These are phyloP conservation scores for Candida peoriensis DNA, from an alignment of 805 yeast species.

Conservation along the genomic window DNA sequence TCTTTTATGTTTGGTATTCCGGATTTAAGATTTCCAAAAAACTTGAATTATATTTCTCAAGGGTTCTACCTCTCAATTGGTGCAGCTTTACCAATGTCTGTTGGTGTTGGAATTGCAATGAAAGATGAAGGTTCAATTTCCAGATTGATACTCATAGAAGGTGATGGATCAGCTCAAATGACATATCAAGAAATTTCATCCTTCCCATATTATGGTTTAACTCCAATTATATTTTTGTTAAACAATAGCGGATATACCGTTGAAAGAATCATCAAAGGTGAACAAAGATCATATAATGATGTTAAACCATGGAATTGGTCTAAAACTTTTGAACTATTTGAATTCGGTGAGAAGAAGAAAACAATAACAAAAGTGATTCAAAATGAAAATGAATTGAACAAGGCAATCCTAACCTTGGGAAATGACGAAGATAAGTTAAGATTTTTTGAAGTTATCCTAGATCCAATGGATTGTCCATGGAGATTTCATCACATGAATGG, in stretches of 20 bases:
- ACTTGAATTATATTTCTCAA: conserved; percentile 53
- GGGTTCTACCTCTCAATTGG: conserved; percentile 84
- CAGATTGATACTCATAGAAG: conserved; percentile 71
- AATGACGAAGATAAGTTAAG: conserved; percentile 33
- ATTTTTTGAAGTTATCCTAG: conserved; percentile 57
- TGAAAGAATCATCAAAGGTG: conserved; percentile 82
- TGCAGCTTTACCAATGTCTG: conserved; percentile 78
- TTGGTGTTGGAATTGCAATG: conserved; percentile 76
- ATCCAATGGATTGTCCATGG: conserved; percentile 59
- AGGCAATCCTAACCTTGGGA: conserved; percentile 28
- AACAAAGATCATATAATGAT: conserved; percentile 72
- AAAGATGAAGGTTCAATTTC: conserved; percentile 45
- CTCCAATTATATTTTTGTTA: conserved; percentile 67
- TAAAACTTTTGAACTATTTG: conserved; percentile 54
- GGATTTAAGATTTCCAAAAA: conserved; percentile 56
- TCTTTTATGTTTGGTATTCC: conserved; percentile 75
- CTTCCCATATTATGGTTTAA: conserved; percentile 51
- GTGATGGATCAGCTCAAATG: conserved; percentile 96
- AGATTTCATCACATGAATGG: conserved; percentile 43
- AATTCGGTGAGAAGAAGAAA: conserved; percentile 41
- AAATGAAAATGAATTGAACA: conserved; percentile 32
- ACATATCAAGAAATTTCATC: conserved; percentile 80
- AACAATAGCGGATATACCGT: conserved; percentile 90
- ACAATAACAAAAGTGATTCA: conserved; percentile 28
- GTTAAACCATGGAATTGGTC: conserved; percentile 87